Evolutionary conservation across 441 rosid genomes (phyloP), one percentile per base, ranked within the genome.

Genomic region (Populus hybrid): DNA sequence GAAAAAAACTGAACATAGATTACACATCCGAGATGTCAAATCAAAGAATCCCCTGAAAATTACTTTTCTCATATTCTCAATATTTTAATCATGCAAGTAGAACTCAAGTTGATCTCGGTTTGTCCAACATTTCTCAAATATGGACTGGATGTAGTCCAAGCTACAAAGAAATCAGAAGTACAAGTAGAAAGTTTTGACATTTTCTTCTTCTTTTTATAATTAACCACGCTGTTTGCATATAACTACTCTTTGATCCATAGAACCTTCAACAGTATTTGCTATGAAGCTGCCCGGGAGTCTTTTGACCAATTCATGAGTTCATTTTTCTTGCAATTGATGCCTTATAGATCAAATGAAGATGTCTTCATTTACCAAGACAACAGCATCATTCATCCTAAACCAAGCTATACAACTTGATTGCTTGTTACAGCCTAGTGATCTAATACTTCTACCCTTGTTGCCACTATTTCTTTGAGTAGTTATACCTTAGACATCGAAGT

Each of bases 11-110:
- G 24, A 59, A 9, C 7, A 73, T 36, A 3, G 2, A 28, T 9
- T 26, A 53, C 7, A 18, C 28, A 42, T 26, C 42, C 28, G 6
- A 42, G 36, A 56, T 23, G 18, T 2, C 6, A 59, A 20, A 36
- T 14, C 26, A 63, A 71, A 71, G 24, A 71, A 45, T 8, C 21
- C 35, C 11, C 26, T 64, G 28, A 61, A 24, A 70, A 59, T 36
- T 70, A 40, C 31, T 38, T 69, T 33, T 77, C 66, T 64, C 66
- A 24, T 42, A 77, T 71, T 38, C 26, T 56, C 59, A 45, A 77
- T 28, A 77, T 28, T 20, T 7, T 6, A 4, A 64, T 26, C 56
- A 23, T n/a, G 28, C n/a, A 66, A 16, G 61, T 53, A 66, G 28
- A 26, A 10, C 45, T 28, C 29, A 31, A 67, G 50, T 42, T 75